phyloP scores from a whole-genome alignment of 306 rosid species.

The Medicago lupulina region DNA sequence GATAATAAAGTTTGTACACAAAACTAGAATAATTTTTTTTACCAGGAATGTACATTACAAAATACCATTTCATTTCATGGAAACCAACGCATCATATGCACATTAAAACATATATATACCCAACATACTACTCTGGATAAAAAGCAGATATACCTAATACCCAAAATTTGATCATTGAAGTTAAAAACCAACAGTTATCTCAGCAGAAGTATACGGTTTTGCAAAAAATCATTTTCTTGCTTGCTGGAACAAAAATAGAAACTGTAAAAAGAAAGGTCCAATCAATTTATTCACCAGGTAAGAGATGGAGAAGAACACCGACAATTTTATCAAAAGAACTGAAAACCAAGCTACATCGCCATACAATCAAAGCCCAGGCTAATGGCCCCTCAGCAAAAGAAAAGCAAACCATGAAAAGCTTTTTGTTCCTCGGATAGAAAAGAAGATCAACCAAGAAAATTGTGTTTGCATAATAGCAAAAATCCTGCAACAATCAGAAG shows the following conservation, averaged over 20 bases:
- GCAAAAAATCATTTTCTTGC: neutral
- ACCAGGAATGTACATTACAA: too few relatives aligned
- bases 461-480: conserved; percentile 92
- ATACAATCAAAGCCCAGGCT: conserved; percentile 93
- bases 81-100: too few relatives aligned
- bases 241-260: conserved; percentile 9
- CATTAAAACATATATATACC: too few relatives aligned
- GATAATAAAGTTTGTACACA: too few relatives aligned
- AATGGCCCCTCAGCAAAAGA: conserved; percentile 98
- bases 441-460: conserved; percentile 85
- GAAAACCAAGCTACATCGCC: conserved; percentile 98
- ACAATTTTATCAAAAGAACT: conserved; percentile 84
- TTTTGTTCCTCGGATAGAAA: conserved; percentile 73
- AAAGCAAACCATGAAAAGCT: conserved; percentile 92
- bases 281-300: conserved; percentile 66
- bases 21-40: too few relatives aligned
- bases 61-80: too few relatives aligned
- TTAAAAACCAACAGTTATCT: too few relatives aligned
- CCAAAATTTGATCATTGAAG: too few relatives aligned
- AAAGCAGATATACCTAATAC: neutral
- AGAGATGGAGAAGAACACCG: conserved; percentile 91
- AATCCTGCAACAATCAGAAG: conserved; percentile 61
- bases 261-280: conserved; percentile 6
- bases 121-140: too few relatives aligned
- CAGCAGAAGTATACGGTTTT: neutral